Percentiles rank a stretch among this genome's conserved stretches.
These are phyloP conservation scores for Haberlea rhodopensis DNA, from an alignment of 257 asterid species.

Conservation along the genomic window DNA sequence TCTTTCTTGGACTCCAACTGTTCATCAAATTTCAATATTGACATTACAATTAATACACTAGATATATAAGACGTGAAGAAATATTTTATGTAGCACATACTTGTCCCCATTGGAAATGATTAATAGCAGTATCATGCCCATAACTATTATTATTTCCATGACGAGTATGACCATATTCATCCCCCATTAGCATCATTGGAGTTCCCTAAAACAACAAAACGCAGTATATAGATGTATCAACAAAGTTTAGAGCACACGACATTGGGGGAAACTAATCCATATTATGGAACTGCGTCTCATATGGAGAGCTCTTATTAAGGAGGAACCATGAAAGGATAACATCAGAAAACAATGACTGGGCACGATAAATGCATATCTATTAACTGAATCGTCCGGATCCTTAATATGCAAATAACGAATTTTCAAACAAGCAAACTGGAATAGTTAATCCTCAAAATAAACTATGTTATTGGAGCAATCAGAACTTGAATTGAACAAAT, in stretches of 20 bases:
- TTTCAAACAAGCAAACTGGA: too few species aligned
- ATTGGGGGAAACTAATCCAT: slow-evolving; percentile 15
- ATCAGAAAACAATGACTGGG: background rate
- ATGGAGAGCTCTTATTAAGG: slow-evolving; percentile 14
- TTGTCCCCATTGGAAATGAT: slow-evolving; percentile 87
- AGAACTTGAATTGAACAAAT: too few species aligned
- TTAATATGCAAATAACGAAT: too few species aligned
- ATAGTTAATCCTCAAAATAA: too few species aligned
- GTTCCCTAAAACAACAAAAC: slow-evolving; percentile 62
- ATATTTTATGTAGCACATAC: slow-evolving; percentile 40
- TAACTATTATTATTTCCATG: slow-evolving; percentile 93
- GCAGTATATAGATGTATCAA: slow-evolving; percentile 12
- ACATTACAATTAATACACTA: slow-evolving; percentile 11
- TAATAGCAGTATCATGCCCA: slow-evolving; percentile 87
- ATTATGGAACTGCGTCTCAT: background rate
- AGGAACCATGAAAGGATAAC: slow-evolving; percentile 4
- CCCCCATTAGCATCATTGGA: slow-evolving; percentile 99
- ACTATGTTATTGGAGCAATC: too few species aligned
- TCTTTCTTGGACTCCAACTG: slow-evolving; percentile 80
- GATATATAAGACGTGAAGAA: slow-evolving; percentile 11
- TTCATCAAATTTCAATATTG: slow-evolving; percentile 29
- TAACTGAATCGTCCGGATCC: too few species aligned
- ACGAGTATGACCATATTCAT: slow-evolving; percentile 96
- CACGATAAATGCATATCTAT: background rate
- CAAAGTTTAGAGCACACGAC: slow-evolving; percentile 8